These are phyloP conservation scores for Globisporangium okanoganense DNA, from an alignment of 352 stramenopile species.

Conservation along the genomic window DNA sequence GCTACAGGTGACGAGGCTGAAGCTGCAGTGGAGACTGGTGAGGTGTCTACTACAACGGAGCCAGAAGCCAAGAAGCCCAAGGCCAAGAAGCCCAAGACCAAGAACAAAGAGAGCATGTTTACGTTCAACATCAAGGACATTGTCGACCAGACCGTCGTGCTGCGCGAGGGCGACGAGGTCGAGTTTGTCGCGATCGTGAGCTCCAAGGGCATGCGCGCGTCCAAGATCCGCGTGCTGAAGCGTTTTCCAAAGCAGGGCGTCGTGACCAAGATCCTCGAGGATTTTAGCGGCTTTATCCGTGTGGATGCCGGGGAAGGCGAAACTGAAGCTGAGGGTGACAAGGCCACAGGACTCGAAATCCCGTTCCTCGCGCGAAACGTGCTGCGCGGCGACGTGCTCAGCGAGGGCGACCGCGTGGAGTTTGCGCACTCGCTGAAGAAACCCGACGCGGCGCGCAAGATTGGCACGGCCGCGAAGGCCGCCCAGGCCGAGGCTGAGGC, in stretches of 20 bases:
- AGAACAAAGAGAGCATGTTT: constrained; percentile 23
- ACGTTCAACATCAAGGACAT: constrained; percentile 73
- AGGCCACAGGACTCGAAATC: constrained; percentile 22
- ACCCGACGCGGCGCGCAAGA: constrained; percentile 31
- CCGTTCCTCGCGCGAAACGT: constrained; percentile 49
- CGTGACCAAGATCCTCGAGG: constrained; percentile 41
- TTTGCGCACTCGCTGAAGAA: constrained; percentile 43
- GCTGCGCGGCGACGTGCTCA: constrained; percentile 54
- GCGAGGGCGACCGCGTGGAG: constrained; percentile 68
- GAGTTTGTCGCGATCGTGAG: constrained; percentile 50
- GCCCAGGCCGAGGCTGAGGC: constrained; percentile 14
- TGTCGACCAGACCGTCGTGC: constrained; percentile 38
- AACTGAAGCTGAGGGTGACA: constrained; percentile 16
- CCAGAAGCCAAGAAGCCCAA: constrained; percentile 10
- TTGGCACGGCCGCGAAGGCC: constrained; percentile 13
- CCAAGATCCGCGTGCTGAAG: constrained; percentile 46
- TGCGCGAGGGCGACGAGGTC: constrained; percentile 72
- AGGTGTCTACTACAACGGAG: not conserved
- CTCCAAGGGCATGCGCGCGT: constrained; percentile 46
- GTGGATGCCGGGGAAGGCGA: constrained; percentile 25
- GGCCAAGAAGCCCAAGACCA: constrained; percentile 17
- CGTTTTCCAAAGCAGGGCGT: constrained; percentile 60
- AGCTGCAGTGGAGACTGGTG: constrained; percentile 9
- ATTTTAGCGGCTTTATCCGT: constrained; percentile 53
- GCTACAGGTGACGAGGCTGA: constrained; percentile 14